A percentile compares a stretch with the other conserved stretches of the same genome.
These are phyloP conservation scores for Vittaforma corneae DNA, from an alignment of 371 early-diverging fungal genomes.

Conservation along the genomic window DNA sequence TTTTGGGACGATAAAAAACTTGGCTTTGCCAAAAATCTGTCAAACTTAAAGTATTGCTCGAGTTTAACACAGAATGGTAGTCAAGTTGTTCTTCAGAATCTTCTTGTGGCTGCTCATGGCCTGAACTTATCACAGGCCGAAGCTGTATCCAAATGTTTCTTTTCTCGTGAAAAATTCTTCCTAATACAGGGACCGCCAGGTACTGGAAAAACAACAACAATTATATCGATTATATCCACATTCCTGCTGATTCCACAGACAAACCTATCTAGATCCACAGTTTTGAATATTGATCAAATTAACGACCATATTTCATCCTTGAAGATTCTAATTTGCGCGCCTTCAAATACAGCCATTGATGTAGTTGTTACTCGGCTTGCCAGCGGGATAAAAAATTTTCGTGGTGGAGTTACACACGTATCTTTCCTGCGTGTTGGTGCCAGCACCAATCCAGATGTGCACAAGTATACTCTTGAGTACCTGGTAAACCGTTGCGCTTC, in stretches of 20 bases:
- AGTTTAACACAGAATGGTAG: no score
- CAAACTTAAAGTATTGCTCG: no score
- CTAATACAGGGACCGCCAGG: slow-evolving; percentile 90
- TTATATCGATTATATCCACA: background rate
- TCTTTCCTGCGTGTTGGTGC: background rate
- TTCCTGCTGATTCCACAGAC: background rate
- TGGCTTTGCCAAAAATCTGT: no score
- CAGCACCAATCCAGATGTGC: background rate
- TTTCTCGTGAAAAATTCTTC: slow-evolving; percentile 70
- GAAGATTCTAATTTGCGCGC: slow-evolving; percentile 4
- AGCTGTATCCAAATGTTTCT: background rate
- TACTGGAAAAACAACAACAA: slow-evolving; percentile 65
- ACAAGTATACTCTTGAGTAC: slow-evolving; percentile 3
- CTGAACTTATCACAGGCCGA: background rate
- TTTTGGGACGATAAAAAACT: no score
- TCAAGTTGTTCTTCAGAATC: no score
- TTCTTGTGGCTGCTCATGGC: no score
- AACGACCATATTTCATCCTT: no score
- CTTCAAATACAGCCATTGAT: background rate
- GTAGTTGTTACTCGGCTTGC: background rate
- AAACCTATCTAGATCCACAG: background rate
- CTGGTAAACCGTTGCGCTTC: background rate
- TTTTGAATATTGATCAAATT: no score
- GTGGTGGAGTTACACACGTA: no score
- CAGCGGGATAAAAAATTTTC: background rate